Percentiles rank a stretch among this genome's conserved stretches.
phyloP scores from a whole-genome alignment of 2,329 filamentous ascomycete genomes.

The Aaosphaeria arxii region DNA sequence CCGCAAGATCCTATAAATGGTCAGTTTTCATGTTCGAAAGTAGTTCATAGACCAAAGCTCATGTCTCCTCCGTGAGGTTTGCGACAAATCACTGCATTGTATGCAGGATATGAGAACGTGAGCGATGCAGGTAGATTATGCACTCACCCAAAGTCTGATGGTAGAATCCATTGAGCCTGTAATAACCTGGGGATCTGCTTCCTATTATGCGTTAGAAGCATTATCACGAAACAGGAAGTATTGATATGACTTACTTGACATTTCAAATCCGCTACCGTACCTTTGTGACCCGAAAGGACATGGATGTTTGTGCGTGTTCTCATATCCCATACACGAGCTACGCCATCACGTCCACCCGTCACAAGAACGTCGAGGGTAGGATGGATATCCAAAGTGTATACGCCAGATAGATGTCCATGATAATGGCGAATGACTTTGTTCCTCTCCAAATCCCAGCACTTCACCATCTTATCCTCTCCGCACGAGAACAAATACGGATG shows the following conservation, averaged over 20 bases:
- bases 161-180: slow-evolving; percentile 89
- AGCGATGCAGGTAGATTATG: too few species aligned
- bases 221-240: too few species aligned
- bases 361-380: slow-evolving; percentile 92
- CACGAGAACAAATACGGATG: slow-evolving; percentile 98
- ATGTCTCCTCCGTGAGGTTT: too few species aligned
- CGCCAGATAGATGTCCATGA: slow-evolving; percentile 92
- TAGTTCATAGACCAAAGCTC: slow-evolving; percentile 41
- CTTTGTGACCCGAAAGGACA: slow-evolving; percentile 85
- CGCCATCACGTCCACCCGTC: slow-evolving; percentile 91
- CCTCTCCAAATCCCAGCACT: slow-evolving; percentile 83
- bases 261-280: slow-evolving; percentile 82
- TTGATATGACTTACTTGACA: slow-evolving; percentile 61
- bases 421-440: slow-evolving; percentile 73
- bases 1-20: slow-evolving; percentile 78
- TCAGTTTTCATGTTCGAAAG: too few species aligned
- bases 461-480: slow-evolving; percentile 99
- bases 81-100: too few species aligned
- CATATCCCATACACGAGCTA: slow-evolving; percentile 98
- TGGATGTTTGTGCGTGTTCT: slow-evolving; percentile 93
- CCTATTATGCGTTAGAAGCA: too few species aligned
- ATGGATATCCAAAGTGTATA: slow-evolving; percentile 91
- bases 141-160: slow-evolving; percentile 51
- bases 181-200: slow-evolving; percentile 94
- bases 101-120: too few species aligned